Base-by-base conservation (phyloP, 352 stramenopile genomes). In the Phytophthora pini region DNA sequence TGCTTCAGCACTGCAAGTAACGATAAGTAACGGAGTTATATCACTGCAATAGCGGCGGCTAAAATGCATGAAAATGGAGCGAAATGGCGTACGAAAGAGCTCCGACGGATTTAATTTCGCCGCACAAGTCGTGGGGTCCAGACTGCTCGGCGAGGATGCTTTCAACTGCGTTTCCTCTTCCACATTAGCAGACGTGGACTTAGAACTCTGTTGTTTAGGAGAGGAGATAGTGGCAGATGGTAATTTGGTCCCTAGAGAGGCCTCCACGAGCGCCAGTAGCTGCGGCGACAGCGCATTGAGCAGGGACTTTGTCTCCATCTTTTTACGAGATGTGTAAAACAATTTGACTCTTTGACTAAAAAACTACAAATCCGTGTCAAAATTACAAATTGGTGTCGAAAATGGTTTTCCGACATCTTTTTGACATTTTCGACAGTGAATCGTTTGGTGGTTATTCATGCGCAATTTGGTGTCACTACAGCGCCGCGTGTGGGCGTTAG, bases 221-320 rank as follows among this genome's bases (percentile, higher is more conserved):
- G 55, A 32, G 4, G 15, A n/a, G 2, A 17, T 15, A 34, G 43
- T 20, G 47, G 61, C 27, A 2, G 26, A 10, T 3, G 68, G 72
- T 9, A 89, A 50, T 24, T 72, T 67, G 29, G 70, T 56, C 26
- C 79, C 84, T 4, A 93, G 62, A 38, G 79, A 90, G 4, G 78
- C 75, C 64, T 88, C 80, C 39, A 93, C 77, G 26, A 88, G 75
- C 65, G 73, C 76, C 70, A 84, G 76, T 4, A 91, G 71, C 65
- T 90, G 76, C 61, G 84, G 82, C 26, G 84, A 91, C 15, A 90
- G 63, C 39, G 75, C 68, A 39, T 72, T 79, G 36, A 93, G 61
- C 47, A 93, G 51, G 48, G 82, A 62, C 36, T 61, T 61, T 1
- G 29, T 36, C 27, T 69, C 58, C 58, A 72, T 72, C 6, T 31